These are phyloP conservation scores for Aegilops speltoides DNA, from an alignment of 176 grass and related monocot genomes.

Conservation along the genomic window DNA sequence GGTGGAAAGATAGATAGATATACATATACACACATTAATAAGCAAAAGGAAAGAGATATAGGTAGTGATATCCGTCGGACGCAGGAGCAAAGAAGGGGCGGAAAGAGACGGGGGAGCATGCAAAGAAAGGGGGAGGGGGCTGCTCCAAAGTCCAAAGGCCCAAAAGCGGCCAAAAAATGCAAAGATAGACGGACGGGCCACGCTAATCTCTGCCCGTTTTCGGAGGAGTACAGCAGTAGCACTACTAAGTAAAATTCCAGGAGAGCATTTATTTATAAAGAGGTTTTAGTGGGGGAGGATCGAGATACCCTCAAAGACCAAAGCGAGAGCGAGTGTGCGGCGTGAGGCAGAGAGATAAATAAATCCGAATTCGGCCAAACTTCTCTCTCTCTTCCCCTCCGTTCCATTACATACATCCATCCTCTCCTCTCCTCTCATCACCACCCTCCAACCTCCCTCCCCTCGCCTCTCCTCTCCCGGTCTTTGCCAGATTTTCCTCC, in stretches of 20 bases:
- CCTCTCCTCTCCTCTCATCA: conserved; percentile 13
- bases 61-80: too few species aligned
- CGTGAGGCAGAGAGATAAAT: conserved; percentile 28
- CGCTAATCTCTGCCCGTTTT: conserved; percentile 38
- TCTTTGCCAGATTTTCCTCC: conserved; percentile 53
- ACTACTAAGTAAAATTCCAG: too few species aligned
- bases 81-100: background rate
- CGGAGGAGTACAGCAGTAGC: background rate
- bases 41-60: too few species aligned
- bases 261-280: background rate
- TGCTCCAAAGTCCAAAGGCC: background rate
- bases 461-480: background rate
- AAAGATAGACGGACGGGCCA: background rate
- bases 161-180: background rate
- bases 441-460: conserved; percentile 15
- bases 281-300: conserved; percentile 46
- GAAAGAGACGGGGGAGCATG: background rate
- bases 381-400: conserved; percentile 25
- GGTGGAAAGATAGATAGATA: too few species aligned
- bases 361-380: conserved; percentile 51
- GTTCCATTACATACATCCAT: background rate
- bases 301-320: conserved; percentile 20
- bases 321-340: background rate
- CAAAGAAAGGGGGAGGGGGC: conserved; percentile 1
- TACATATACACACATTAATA: too few species aligned